These are phyloP conservation scores for Phytophthora agathidicida DNA, from an alignment of 352 stramenopile species.

Conservation along the genomic window DNA sequence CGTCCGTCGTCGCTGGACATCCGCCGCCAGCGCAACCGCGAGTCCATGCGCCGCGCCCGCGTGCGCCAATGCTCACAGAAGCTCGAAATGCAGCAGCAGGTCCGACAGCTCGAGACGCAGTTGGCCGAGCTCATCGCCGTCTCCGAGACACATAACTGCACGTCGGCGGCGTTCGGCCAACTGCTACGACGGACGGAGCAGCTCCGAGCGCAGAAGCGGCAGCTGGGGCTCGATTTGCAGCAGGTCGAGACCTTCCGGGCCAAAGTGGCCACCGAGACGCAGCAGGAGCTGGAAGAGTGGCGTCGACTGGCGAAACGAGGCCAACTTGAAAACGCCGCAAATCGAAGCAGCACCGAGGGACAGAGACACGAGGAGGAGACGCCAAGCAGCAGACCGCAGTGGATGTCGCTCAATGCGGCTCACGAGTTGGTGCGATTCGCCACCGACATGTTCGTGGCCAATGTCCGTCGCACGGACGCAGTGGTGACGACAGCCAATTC, in stretches of 20 bases:
- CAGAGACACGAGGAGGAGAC: slow-evolving; percentile 6
- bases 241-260: slow-evolving; percentile 31
- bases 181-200: slow-evolving; percentile 31
- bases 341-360: slow-evolving; percentile 3
- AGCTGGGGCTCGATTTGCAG: slow-evolving; percentile 14
- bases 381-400: slow-evolving; percentile 17
- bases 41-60: slow-evolving; percentile 52
- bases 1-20: slow-evolving; percentile 25
- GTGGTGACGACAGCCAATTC: slow-evolving; percentile 17
- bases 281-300: slow-evolving; percentile 21
- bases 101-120: slow-evolving; percentile 37
- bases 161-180: slow-evolving; percentile 19
- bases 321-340: not conserved
- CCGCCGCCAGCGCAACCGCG: slow-evolving; percentile 45
- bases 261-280: slow-evolving; percentile 20
- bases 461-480: slow-evolving; percentile 26
- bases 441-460: slow-evolving; percentile 31
- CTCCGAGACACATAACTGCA: not conserved
- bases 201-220: slow-evolving; percentile 26
- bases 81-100: slow-evolving; percentile 31
- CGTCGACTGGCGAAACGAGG: slow-evolving; percentile 2
- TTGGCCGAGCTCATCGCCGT: slow-evolving; percentile 21
- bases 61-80: slow-evolving; percentile 30
- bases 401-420: slow-evolving; percentile 11
- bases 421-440: slow-evolving; percentile 25